Conservation (phyloP, 2,329 filamentous ascomycete species). For the Arthroderma sp. region DNA sequence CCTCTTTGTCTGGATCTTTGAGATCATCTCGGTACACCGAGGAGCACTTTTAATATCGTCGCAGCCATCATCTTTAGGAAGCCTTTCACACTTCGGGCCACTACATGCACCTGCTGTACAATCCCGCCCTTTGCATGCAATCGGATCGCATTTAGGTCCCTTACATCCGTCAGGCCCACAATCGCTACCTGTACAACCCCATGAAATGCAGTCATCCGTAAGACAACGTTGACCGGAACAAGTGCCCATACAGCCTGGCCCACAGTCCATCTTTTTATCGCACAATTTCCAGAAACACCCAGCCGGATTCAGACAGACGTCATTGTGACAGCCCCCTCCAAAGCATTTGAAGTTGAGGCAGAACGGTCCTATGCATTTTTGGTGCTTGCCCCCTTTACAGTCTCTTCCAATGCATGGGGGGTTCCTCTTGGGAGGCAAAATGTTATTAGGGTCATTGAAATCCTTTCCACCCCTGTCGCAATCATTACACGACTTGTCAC, state of each 20-base stretch:
- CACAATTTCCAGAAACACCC: neutral
- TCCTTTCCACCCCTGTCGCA: slow-evolving; percentile 1
- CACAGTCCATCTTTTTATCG: neutral
- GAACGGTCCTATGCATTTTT: neutral
- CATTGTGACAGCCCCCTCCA: slow-evolving; percentile 1
- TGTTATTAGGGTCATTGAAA: slow-evolving; percentile 4
- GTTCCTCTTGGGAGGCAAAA: neutral
- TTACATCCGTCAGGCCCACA: neutral
- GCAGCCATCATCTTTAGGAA: neutral
- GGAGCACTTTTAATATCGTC: slow-evolving; percentile 1
- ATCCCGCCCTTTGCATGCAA: neutral
- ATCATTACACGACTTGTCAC: neutral
- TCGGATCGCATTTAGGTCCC: neutral
- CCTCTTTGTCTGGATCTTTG: slow-evolving; percentile 1
- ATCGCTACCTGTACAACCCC: slow-evolving; percentile 1
- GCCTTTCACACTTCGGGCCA: neutral
- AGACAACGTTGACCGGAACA: slow-evolving; percentile 1
- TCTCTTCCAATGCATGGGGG: neutral
- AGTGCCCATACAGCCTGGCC: neutral
- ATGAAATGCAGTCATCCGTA: neutral
- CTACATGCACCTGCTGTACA: slow-evolving; percentile 1
- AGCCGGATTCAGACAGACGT: slow-evolving; percentile 1
- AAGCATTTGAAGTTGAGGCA: slow-evolving; percentile 2
- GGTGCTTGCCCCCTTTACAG: neutral
- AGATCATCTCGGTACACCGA: slow-evolving; percentile 2